phyloP scores from a whole-genome alignment of 768 basidiomycete genomes.

The Lactarius psammicola region DNA sequence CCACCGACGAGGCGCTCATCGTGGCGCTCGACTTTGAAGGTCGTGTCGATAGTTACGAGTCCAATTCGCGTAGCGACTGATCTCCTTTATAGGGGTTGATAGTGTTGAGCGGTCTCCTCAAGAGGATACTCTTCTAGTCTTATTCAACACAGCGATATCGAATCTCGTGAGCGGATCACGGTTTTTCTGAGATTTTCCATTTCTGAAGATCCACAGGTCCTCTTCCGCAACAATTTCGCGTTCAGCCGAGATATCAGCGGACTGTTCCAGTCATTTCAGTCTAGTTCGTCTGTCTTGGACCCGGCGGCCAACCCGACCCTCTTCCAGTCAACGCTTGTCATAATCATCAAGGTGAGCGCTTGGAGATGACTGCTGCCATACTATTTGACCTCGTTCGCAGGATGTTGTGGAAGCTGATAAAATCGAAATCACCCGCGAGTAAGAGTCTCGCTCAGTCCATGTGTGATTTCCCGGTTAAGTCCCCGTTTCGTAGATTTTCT shows the following conservation, averaged over 20 bases:
- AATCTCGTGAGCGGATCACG: constrained; percentile 44
- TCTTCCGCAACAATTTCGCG: constrained; percentile 66
- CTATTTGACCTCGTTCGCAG: constrained; percentile 36
- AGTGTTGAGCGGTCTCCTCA: constrained; percentile 63
- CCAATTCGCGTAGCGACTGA: neutral
- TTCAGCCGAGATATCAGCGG: constrained; percentile 58
- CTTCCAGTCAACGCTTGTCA: constrained; percentile 58
- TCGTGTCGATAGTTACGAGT: constrained; percentile 14
- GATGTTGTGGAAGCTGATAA: constrained; percentile 64
- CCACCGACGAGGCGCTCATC: constrained; percentile 51
- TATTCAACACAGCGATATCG: constrained; percentile 65
- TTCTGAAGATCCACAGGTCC: constrained; percentile 41
- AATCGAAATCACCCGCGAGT: constrained; percentile 58
- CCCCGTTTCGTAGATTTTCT: constrained; percentile 45
- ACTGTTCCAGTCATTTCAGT: constrained; percentile 61
- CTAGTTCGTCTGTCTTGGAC: constrained; percentile 55
- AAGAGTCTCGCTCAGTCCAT: constrained; percentile 25
- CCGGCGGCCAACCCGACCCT: constrained; percentile 57
- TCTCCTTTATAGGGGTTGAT: constrained; percentile 49
- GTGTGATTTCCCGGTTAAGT: neutral
- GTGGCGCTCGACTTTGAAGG: constrained; percentile 69
- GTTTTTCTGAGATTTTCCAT: neutral
- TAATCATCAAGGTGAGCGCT: constrained; percentile 58
- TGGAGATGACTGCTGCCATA: no score
- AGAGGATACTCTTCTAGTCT: constrained; percentile 59